phyloP scores from a whole-genome alignment of 208 protist genomes.

The Leishmania tarentolae region DNA sequence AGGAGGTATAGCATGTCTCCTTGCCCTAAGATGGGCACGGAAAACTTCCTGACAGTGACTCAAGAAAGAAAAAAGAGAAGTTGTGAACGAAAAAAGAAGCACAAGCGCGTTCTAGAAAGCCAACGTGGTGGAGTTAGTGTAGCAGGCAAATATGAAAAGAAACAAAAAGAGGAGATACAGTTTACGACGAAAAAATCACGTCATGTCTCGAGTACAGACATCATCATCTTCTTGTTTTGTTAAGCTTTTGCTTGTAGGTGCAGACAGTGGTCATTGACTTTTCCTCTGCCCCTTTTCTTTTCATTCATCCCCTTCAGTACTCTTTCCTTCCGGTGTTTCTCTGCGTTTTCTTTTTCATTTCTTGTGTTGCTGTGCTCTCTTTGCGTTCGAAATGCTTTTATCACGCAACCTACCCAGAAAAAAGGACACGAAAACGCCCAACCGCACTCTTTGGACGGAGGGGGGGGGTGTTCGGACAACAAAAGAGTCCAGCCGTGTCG shows the following conservation, averaged over 20 bases:
- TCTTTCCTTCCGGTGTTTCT: background rate
- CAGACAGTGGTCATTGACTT: background rate
- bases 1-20: background rate
- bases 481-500: background rate
- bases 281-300: background rate
- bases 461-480: no score
- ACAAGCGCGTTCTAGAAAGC: background rate
- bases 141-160: background rate
- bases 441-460: no score
- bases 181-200: background rate
- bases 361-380: background rate
- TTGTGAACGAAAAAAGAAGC: background rate
- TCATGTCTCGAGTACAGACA: background rate
- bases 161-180: background rate
- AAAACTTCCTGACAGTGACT: background rate
- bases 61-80: background rate
- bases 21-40: background rate
- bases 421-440: background rate
- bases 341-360: slow-evolving; percentile 7
- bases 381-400: background rate
- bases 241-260: background rate
- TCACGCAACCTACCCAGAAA: background rate
- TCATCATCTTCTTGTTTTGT: background rate
- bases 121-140: background rate
- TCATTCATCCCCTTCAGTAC: background rate